Evolutionary conservation across 441 rosid species (phyloP).

Genomic region (Populus hybrid): DNA sequence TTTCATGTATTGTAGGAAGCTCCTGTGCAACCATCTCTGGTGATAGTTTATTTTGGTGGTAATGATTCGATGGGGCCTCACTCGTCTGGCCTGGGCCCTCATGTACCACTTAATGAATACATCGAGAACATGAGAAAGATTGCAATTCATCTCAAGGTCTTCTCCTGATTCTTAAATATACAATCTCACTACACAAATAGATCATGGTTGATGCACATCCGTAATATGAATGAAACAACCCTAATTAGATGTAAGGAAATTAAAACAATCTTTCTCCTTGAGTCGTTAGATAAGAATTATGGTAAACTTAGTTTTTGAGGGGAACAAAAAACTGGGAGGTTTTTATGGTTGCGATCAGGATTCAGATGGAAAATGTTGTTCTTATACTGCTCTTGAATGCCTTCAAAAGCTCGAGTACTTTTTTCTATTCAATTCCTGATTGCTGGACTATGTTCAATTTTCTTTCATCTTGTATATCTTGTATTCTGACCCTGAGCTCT

Average conservation of each 20-base stretch:
- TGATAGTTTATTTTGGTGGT: conserved; percentile 92
- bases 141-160: conserved; percentile 72
- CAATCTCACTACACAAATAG: not conserved
- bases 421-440: not conserved
- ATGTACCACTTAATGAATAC: conserved; percentile 76
- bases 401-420: not conserved
- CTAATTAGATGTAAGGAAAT: not conserved
- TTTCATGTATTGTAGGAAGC: conserved; percentile 49
- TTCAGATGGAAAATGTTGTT: not conserved
- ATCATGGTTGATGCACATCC: not conserved
- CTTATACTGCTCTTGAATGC: not conserved
- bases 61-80: conserved; percentile 95
- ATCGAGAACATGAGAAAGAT: conserved; percentile 87
- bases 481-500: not conserved
- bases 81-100: conserved; percentile 86
- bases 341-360: not conserved
- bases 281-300: not conserved
- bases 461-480: not conserved
- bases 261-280: not conserved
- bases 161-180: conserved; percentile 12
- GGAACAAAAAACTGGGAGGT: not conserved
- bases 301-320: not conserved
- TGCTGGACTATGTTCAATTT: not conserved
- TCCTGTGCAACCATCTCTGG: conserved; percentile 66
- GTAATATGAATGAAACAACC: not conserved